These are phyloP conservation scores for Ophiostoma montium DNA, from an alignment of 2,329 filamentous ascomycete genomes.

Conservation along the genomic window DNA sequence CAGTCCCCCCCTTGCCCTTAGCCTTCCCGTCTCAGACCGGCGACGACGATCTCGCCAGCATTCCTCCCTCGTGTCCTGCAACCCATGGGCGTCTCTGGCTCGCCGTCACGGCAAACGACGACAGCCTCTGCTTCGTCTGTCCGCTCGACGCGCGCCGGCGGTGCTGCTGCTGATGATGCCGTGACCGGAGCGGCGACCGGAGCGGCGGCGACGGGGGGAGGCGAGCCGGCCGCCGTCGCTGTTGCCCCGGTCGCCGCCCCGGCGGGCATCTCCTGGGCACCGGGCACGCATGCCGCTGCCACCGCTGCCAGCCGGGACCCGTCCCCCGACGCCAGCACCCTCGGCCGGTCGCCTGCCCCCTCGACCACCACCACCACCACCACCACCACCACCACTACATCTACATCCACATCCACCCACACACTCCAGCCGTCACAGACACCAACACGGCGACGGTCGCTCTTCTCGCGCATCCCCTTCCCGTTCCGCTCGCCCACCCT, in stretches of 20 bases:
- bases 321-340: neutral
- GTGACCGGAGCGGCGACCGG: neutral
- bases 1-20: neutral
- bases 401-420: constrained; percentile 18
- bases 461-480: constrained; percentile 39
- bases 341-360: neutral
- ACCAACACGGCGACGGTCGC: constrained; percentile 21
- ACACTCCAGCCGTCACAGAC: constrained; percentile 25
- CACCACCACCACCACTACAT: no score
- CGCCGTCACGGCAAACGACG: constrained; percentile 8
- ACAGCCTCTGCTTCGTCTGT: neutral
- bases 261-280: neutral
- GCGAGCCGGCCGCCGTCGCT: neutral
- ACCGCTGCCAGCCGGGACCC: neutral
- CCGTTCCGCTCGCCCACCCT: constrained; percentile 40
- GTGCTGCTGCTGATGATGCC: neutral
- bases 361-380: constrained; percentile 15
- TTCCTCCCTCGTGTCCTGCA: neutral
- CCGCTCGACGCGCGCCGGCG: neutral
- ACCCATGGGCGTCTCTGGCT: constrained; percentile 10
- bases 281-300: neutral
- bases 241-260: neutral
- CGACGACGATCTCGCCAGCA: neutral
- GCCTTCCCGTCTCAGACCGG: neutral
- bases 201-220: neutral